A percentile compares a stretch with the other conserved stretches of the same genome.
These are phyloP conservation scores for Pilasporangium apinafurcum DNA, from an alignment of 352 stramenopile genomes.

Conservation along the genomic window DNA sequence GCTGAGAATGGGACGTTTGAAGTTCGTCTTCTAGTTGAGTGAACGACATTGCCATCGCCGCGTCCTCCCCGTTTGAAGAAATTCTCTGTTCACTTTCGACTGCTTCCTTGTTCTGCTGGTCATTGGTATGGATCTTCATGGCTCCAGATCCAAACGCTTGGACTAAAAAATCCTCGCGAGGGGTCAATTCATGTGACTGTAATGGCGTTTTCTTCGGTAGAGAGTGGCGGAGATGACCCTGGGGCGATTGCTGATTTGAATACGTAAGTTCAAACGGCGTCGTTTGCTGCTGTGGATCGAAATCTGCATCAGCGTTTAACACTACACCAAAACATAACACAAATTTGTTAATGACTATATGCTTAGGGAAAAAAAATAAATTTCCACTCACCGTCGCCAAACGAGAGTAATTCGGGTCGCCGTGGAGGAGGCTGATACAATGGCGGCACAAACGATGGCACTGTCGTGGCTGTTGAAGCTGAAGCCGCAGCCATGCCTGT, in stretches of 20 bases:
- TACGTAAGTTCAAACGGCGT: slow-evolving; percentile 1
- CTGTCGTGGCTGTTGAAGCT: neutral
- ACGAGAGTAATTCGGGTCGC: neutral
- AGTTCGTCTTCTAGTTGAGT: neutral
- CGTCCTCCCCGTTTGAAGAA: too few species aligned
- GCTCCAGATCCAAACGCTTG: slow-evolving; percentile 54
- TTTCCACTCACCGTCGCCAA: neutral
- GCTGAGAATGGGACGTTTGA: slow-evolving; percentile 3
- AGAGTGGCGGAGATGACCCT: neutral
- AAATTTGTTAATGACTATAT: too few species aligned
- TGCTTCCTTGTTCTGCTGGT: neutral
- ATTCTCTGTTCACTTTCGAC: neutral
- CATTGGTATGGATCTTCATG: slow-evolving; percentile 32
- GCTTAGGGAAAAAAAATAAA: too few species aligned
- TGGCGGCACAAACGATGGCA: slow-evolving; percentile 5
- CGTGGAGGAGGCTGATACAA: neutral
- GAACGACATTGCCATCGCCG: neutral
- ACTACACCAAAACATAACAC: too few species aligned
- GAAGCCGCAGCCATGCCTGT: neutral
- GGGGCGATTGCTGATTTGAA: slow-evolving; percentile 1
- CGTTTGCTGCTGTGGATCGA: too few species aligned
- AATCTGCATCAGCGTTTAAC: too few species aligned
- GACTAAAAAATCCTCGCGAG: slow-evolving; percentile 64
- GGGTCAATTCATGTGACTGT: slow-evolving; percentile 38
- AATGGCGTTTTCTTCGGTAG: slow-evolving; percentile 4